Percentiles rank a stretch among this genome's conserved stretches.
phyloP scores from a whole-genome alignment of 495 filamentous ascomycete species.

The Neurospora sp. region DNA sequence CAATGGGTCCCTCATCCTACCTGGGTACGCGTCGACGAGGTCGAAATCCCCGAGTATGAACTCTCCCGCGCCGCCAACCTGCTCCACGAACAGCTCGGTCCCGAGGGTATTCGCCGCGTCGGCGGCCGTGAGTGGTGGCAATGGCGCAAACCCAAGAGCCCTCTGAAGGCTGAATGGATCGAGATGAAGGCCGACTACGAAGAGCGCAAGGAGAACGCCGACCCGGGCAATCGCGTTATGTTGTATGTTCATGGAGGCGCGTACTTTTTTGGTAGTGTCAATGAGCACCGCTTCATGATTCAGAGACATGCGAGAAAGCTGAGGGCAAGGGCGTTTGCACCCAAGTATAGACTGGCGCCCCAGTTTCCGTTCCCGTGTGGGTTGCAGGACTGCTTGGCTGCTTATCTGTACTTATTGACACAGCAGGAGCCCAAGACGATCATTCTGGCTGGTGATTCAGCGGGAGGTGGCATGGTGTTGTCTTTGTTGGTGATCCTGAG shows the following conservation, averaged over 20 bases:
- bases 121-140: conserved; percentile 91
- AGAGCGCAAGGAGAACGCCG: conserved; percentile 48
- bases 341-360: conserved; percentile 77
- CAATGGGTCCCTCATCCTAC: conserved; percentile 85
- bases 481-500: conserved; percentile 70
- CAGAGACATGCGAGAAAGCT: conserved; percentile 91
- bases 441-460: conserved; percentile 77
- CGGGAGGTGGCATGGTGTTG: conserved; percentile 79
- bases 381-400: conserved; percentile 75
- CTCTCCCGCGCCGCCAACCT: conserved; percentile 51
- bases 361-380: conserved; percentile 95
- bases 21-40: conserved; percentile 73
- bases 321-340: conserved; percentile 79
- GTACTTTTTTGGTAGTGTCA: conserved; percentile 75
- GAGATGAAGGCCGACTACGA: conserved; percentile 83
- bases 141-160: conserved; percentile 58
- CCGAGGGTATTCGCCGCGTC: conserved; percentile 57
- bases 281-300: conserved; percentile 93
- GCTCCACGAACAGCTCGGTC: conserved; percentile 62
- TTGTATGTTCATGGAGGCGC: conserved; percentile 79
- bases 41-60: conserved; percentile 53
- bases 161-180: conserved; percentile 81
- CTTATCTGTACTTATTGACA: conserved; percentile 73
- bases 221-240: conserved; percentile 65
- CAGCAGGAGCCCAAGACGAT: conserved; percentile 67